Evolutionary conservation across 768 basidiomycete species (phyloP).

Genomic region (Strobilomyces echinocephalus): DNA sequence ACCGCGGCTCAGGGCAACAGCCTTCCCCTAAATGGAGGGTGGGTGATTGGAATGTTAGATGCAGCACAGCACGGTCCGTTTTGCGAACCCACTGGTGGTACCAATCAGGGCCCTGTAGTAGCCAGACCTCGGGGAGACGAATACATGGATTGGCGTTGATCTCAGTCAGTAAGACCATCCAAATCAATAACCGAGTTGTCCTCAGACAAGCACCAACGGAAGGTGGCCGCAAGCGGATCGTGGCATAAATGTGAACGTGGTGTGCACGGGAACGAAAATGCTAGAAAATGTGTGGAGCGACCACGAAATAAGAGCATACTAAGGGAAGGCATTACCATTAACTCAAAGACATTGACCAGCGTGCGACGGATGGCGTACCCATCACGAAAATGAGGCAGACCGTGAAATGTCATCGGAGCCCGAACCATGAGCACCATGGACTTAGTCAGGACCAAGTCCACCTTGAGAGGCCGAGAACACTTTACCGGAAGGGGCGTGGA

Average conservation of each 20-base stretch:
- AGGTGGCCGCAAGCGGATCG: constrained; percentile 2
- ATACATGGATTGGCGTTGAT: constrained; percentile 7
- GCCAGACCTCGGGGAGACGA: constrained; percentile 20
- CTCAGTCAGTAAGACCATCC: background rate
- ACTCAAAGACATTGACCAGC: constrained; percentile 9
- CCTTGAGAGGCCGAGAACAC: background rate
- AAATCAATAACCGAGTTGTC: constrained; percentile 5
- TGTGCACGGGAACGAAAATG: constrained; percentile 6
- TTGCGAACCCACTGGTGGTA: constrained; percentile 12
- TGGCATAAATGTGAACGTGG: constrained; percentile 17
- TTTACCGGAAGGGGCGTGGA: constrained; percentile 8
- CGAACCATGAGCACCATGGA: constrained; percentile 17
- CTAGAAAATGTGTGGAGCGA: constrained; percentile 17
- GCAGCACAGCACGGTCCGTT: constrained; percentile 25
- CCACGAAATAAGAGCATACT: constrained; percentile 4
- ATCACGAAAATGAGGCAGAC: constrained; percentile 20
- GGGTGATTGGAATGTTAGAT: constrained; percentile 25
- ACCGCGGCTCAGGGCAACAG: constrained; percentile 31
- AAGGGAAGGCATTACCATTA: constrained; percentile 7
- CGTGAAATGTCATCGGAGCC: constrained; percentile 8
- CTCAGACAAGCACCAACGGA: background rate
- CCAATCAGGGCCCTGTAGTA: constrained; percentile 9
- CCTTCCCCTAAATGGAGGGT: constrained; percentile 28
- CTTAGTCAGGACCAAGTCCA: constrained; percentile 14
- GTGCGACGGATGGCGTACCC: constrained; percentile 12